Conservation (phyloP, 2,329 filamentous ascomycete species). For the Coniochaeta sp. region DNA sequence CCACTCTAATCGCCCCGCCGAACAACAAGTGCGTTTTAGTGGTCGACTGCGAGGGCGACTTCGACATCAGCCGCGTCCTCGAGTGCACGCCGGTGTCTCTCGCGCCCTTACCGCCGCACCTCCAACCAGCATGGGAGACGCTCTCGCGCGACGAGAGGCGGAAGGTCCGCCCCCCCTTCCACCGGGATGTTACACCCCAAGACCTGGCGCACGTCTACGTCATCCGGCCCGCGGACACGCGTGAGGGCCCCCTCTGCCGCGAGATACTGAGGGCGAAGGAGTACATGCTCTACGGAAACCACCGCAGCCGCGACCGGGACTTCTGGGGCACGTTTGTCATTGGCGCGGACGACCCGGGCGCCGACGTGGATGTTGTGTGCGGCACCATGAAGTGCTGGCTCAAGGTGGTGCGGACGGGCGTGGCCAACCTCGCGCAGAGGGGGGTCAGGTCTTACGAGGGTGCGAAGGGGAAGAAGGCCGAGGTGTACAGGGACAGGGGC, state of each 20-base stretch:
- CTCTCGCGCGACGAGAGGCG: neutral
- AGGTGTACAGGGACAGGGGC: conserved; percentile 3
- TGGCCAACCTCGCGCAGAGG: conserved; percentile 10
- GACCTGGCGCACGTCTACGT: conserved; percentile 46
- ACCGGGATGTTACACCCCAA: conserved; percentile 10
- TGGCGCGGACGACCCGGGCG: conserved; percentile 22
- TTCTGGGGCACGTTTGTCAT: conserved; percentile 55
- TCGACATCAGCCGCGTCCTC: conserved; percentile 44
- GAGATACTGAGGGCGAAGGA: conserved; percentile 33
- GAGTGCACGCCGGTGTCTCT: conserved; percentile 6
- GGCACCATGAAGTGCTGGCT: conserved; percentile 44
- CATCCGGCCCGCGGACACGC: conserved; percentile 23
- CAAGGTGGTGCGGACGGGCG: conserved; percentile 36
- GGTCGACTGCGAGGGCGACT: conserved; percentile 47
- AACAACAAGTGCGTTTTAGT: conserved; percentile 42
- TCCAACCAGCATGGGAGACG: neutral
- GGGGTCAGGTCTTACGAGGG: neutral
- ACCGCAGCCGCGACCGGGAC: conserved; percentile 35
- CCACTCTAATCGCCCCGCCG: conserved; percentile 41
- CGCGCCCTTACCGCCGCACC: neutral
- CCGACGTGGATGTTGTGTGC: conserved; percentile 24
- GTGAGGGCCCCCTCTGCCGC: conserved; percentile 15
- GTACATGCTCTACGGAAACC: conserved; percentile 44
- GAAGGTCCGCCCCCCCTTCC: conserved; percentile 9
- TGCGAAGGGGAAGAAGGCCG: conserved; percentile 6